Evolutionary conservation across 2,329 filamentous ascomycete genomes (phyloP), one percentile per base, ranked within the genome.

Genomic region (Fusarium temperatum): DNA sequence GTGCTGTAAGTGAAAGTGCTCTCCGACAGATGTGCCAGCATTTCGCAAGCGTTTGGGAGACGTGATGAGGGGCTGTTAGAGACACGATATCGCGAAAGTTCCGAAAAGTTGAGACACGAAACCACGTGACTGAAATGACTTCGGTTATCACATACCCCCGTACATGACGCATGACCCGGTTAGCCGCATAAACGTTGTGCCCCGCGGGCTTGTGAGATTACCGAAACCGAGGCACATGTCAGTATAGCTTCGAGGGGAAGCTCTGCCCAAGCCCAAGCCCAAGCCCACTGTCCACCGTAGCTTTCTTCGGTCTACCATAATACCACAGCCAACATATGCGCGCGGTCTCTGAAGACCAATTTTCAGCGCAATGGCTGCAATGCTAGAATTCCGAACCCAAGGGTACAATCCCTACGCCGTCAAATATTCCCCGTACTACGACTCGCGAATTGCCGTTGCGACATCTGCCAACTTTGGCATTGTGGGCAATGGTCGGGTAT

Each of bases 381-480:
- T 98, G 95, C 92, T 98, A 78, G 95, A 98, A 84, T 98, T 94
- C 85, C 93, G 94, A 74, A 98, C 96, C 28, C 89, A 94, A 81
- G 96, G 96, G 79, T 98, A 91, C 88, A 98, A 98, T 83, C 95
- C 95, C 79, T 98, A 97, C 85, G 94, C 94, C 77, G 95, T 98
- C 83, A 98, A 98, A 85, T 99, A 98, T 87, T 98, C 96, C 63
- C 96, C 96, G 12, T 99, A 98, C 86, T 97, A 97, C 86, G 96
- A 98, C 85, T 96, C 94, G 75, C 92, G 95, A 73, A 91, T 99
- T 74, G 96, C 96, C 65, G 95, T 98, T 78, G 94, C 94, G 36
- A 89, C 93, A 3, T 93, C 95, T n/a, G 91, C 96, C 73, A 98
- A 99, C 86, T 99, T 96, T 84, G 96, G 96, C 44, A 93, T 99